Base-by-base conservation (phyloP, 2,329 filamentous ascomycete genomes). In the Rachicladosporium sp. region DNA sequence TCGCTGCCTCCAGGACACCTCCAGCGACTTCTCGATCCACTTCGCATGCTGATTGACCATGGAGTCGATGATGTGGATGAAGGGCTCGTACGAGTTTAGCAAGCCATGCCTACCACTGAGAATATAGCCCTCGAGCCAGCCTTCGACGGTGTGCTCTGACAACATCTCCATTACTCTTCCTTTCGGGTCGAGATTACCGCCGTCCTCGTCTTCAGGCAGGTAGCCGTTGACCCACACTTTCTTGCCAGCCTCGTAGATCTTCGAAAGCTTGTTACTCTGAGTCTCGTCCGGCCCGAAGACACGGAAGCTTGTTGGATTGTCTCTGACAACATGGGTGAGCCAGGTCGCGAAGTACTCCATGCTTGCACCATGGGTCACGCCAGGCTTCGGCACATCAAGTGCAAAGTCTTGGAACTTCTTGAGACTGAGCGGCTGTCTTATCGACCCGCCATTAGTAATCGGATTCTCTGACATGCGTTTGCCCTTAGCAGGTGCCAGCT, bases 11-110 rank as follows among this genome's bases (percentile, higher is more conserved):
- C 82, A 88, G 52, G 82, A 76, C 12, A 87, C 78, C 54, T 87
- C 82, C n/a, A 78, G 66, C 48, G 77, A 82, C 64, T 87, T 88
- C 59, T 88, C 82, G 37, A 87, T 72, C 82, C 82, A 87, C 60
- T 88, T 88, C 67, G 80, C 85, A 63, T 88, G 82, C 64, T 85
- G 82, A 58, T 85, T 86, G 44, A 88, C 82, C 82, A 88, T 88
- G 1, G 79, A 84, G 59, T 87, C 81, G 51, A 88, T 85, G 51
- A 88, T 76, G 54, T 87, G 81, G 43, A 87, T 82, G 55, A 88
- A 88, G 0, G 82, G 80, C 59, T 88, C 82, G 62, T 88, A 88
- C 55, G 77, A 82, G 69, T 86, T 87, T 43, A 88, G 71, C 43
- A 88, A 58, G 9, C 82, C 82, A 48, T 87, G 82, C 4, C 82